These are phyloP conservation scores for Aspergillus pseudotamarii DNA, from an alignment of 2,329 filamentous ascomycete species.

Conservation along the genomic window DNA sequence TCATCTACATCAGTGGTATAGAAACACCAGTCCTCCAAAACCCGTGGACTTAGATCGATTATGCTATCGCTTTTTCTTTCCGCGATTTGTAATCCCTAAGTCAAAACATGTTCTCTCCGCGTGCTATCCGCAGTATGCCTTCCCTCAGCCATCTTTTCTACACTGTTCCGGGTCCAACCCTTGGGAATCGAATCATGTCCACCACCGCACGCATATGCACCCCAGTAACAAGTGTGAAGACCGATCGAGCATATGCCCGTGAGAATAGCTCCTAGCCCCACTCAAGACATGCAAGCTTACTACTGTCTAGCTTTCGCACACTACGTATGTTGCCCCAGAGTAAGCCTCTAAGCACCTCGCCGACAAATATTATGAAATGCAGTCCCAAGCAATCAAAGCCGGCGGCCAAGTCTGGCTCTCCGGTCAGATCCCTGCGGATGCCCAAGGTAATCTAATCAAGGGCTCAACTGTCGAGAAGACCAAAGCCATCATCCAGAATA, in stretches of 20 bases:
- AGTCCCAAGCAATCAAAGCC: conserved; percentile 55
- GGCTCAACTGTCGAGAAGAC: conserved; percentile 40
- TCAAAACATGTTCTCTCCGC: background rate
- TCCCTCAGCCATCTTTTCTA: background rate
- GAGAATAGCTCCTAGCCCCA: background rate
- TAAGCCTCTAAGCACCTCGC: background rate
- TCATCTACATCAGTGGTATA: background rate
- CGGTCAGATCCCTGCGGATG: conserved; percentile 70
- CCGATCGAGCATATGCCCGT: background rate
- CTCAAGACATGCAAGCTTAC: background rate
- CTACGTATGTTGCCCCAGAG: background rate
- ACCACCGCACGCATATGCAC: background rate
- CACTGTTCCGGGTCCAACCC: background rate
- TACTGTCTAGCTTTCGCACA: background rate
- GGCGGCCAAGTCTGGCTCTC: conserved; percentile 65
- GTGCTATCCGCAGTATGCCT: background rate
- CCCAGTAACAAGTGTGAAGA: background rate
- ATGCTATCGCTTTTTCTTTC: background rate
- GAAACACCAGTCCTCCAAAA: background rate
- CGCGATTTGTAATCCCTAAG: no score
- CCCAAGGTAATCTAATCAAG: conserved; percentile 57
- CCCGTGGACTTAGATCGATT: background rate
- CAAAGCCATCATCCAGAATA: conserved; percentile 61
- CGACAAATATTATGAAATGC: background rate
- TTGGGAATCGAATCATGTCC: background rate